Conservation (phyloP, 257 asterid species). For the Nicotiana tomentosiformis region DNA sequence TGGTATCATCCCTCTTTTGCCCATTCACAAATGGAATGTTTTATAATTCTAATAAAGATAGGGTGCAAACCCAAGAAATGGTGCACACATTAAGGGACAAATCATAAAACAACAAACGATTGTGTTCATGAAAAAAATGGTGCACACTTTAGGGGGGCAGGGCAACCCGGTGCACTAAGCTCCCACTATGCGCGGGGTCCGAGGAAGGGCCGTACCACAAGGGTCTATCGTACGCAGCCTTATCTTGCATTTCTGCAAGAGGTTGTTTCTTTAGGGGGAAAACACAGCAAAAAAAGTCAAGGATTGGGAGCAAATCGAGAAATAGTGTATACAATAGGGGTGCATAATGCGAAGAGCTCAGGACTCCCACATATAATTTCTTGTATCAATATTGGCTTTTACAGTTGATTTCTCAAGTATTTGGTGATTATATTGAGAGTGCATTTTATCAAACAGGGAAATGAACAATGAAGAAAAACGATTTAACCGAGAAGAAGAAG, state of each 20-base stretch:
- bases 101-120: no score
- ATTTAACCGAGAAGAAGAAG: slow-evolving; percentile 59
- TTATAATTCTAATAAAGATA: no score
- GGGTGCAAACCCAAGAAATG: no score
- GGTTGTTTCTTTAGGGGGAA: neutral
- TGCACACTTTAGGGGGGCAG: neutral
- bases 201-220: no score
- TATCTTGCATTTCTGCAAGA: no score
- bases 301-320: neutral
- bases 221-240: no score
- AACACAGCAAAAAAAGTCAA: neutral
- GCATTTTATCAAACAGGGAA: slow-evolving; percentile 14
- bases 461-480: slow-evolving; percentile 37
- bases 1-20: no score
- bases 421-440: neutral
- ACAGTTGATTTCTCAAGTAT: neutral
- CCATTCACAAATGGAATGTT: no score
- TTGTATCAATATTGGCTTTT: neutral
- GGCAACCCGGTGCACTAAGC: no score
- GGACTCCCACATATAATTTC: neutral
- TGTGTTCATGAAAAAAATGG: no score
- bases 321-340: neutral
- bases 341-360: neutral
- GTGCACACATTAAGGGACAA: no score
- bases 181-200: no score